phyloP scores from a whole-genome alignment of 2,329 filamentous ascomycete species.

The Cladorrhinum sp. region DNA sequence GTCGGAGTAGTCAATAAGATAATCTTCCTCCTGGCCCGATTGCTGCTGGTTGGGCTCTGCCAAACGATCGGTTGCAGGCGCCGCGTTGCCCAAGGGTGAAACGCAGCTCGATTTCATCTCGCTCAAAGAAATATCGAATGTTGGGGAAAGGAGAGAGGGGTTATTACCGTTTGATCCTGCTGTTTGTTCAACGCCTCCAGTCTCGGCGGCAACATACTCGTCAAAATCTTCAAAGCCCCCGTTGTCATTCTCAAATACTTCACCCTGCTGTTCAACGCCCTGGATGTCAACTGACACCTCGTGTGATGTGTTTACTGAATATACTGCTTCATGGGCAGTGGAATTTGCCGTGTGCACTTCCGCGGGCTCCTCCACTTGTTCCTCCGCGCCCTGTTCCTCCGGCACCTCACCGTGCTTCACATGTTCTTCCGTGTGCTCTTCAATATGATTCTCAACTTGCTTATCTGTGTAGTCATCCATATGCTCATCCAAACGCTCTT shows the following conservation, averaged over 20 bases:
- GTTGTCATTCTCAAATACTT: slow-evolving; percentile 1
- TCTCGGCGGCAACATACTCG: not conserved
- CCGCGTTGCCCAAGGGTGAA: not conserved
- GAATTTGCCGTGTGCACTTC: not conserved
- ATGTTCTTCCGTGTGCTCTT: not conserved
- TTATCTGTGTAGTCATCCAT: slow-evolving; percentile 5
- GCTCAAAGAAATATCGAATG: not conserved
- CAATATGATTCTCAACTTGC: slow-evolving; percentile 8
- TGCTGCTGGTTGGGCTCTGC: not conserved
- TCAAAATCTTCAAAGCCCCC: slow-evolving; percentile 7
- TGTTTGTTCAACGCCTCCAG: slow-evolving; percentile 12
- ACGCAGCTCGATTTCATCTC: not conserved
- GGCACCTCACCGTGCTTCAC: too few species aligned
- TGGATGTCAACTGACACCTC: not conserved
- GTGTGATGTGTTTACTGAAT: not conserved
- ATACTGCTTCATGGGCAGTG: not conserved
- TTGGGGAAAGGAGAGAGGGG: slow-evolving; percentile 14
- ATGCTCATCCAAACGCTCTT: not conserved
- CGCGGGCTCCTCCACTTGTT: not conserved
- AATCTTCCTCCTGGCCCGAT: slow-evolving; percentile 13
- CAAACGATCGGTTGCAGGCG: not conserved
- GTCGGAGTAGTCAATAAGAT: slow-evolving; percentile 35
- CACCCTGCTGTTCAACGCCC: not conserved
- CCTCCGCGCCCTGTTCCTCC: not conserved
- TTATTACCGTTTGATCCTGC: slow-evolving; percentile 24